Evolutionary conservation across 2,329 filamentous ascomycete species (phyloP).

Genomic region (Ophiostoma sp.): DNA sequence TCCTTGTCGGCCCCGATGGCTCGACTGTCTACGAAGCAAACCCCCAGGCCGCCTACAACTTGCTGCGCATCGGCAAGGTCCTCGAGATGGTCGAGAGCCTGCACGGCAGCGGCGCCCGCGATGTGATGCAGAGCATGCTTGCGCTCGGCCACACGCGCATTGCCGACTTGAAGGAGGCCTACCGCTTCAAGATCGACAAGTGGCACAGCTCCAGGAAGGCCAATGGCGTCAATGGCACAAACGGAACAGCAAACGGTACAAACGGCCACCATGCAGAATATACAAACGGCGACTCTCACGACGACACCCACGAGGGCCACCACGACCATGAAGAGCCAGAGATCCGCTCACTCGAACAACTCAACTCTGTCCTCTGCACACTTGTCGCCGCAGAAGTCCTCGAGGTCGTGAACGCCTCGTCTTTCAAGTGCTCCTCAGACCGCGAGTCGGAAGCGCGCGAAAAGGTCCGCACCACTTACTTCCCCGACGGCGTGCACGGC

Average conservation of each 20-base stretch:
- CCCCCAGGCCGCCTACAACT: constrained; percentile 69
- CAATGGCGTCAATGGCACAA: constrained; percentile 22
- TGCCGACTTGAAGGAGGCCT: constrained; percentile 62
- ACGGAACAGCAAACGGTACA: constrained; percentile 4
- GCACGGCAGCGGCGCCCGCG: constrained; percentile 68
- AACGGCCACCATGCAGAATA: constrained; percentile 23
- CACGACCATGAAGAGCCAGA: constrained; percentile 31
- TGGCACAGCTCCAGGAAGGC: constrained; percentile 26
- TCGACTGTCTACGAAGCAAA: constrained; percentile 72
- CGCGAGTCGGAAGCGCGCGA: constrained; percentile 57
- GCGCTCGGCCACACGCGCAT: constrained; percentile 72
- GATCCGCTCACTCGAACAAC: constrained; percentile 44
- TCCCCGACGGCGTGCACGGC: constrained; percentile 51
- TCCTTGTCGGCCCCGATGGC: constrained; percentile 55
- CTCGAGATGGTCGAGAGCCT: constrained; percentile 67
- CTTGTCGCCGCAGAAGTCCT: constrained; percentile 63
- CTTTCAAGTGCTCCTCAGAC: constrained; percentile 58
- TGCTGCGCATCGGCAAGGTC: constrained; percentile 77
- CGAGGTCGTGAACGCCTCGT: constrained; percentile 54
- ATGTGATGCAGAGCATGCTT: constrained; percentile 69
- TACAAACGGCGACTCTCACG: constrained; percentile 32
- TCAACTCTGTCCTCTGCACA: constrained; percentile 48
- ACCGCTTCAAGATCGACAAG: constrained; percentile 36
- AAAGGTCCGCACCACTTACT: constrained; percentile 52
- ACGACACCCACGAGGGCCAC: background rate